These are phyloP conservation scores for Pachyrhizus erosus DNA, from an alignment of 306 rosid species.

Conservation along the genomic window DNA sequence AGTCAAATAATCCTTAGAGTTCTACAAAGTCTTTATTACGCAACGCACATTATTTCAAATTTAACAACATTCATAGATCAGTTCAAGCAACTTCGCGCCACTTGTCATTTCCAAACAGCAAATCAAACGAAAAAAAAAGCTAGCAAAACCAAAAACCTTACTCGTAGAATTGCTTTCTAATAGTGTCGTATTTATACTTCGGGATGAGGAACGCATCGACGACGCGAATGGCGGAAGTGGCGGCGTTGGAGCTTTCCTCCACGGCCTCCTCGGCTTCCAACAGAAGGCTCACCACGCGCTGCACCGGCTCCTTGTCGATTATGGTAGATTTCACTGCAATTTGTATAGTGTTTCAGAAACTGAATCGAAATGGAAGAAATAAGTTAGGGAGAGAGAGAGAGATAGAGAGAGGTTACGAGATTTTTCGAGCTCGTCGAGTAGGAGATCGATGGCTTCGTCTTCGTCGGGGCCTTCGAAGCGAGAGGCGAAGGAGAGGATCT, in stretches of 20 bases:
- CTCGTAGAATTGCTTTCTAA: slow-evolving; percentile 75
- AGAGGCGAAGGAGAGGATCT: slow-evolving; percentile 73
- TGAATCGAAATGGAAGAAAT: neutral
- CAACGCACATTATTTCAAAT: neutral
- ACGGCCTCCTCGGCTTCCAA: slow-evolving; percentile 58
- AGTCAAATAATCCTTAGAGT: neutral
- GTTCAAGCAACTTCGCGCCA: neutral
- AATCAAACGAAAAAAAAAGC: neutral
- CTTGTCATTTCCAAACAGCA: neutral
- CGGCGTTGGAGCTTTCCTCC: slow-evolving; percentile 37
- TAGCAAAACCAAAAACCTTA: slow-evolving; percentile 37
- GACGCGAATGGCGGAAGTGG: slow-evolving; percentile 54
- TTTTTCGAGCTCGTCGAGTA: slow-evolving; percentile 64
- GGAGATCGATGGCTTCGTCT: slow-evolving; percentile 68
- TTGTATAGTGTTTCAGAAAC: neutral
- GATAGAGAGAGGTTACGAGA: slow-evolving; percentile 50
- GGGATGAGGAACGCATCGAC: slow-evolving; percentile 67
- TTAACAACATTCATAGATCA: neutral
- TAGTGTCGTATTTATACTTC: slow-evolving; percentile 66
- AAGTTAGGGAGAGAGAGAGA: neutral
- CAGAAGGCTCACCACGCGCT: slow-evolving; percentile 55
- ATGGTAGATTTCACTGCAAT: slow-evolving; percentile 77
- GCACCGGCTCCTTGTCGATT: slow-evolving; percentile 71
- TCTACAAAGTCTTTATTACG: neutral
- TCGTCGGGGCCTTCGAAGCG: slow-evolving; percentile 56